phyloP scores from a whole-genome alignment of 805 yeast species.

The Candida andamanensis region DNA sequence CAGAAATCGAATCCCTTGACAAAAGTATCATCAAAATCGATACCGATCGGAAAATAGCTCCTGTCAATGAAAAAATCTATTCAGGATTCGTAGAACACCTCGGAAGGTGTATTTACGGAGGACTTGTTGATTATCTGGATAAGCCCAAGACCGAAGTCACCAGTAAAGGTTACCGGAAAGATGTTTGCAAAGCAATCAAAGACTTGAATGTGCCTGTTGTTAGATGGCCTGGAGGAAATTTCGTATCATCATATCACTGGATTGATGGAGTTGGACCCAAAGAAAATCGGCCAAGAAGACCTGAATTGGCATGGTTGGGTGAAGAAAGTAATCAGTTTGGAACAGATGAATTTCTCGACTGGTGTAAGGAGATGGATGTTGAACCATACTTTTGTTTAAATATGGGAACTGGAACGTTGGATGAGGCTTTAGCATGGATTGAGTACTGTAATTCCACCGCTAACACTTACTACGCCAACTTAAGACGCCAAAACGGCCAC shows the following conservation, averaged over 20 bases:
- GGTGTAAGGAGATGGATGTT: conserved; percentile 23
- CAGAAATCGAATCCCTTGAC: conserved; percentile 8
- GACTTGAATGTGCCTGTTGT: conserved; percentile 28
- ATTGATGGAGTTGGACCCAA: conserved; percentile 28
- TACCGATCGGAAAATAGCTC: conserved; percentile 17
- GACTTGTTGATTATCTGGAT: conserved; percentile 23
- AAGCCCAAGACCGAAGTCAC: conserved; percentile 14
- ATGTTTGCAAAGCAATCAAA: conserved; percentile 24
- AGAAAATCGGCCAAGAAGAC: conserved; percentile 23
- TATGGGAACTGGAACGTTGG: conserved; percentile 33
- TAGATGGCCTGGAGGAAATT: conserved; percentile 34
- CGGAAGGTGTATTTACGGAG: conserved; percentile 33
- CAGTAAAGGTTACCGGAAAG: conserved; percentile 21
- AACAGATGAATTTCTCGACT: conserved; percentile 30
- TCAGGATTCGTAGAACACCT: conserved; percentile 33
- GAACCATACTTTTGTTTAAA: conserved; percentile 30
- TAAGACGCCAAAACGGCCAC: conserved; percentile 28
- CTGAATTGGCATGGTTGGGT: conserved; percentile 30
- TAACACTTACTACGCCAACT: conserved; percentile 28
- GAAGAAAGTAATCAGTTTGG: conserved; percentile 28
- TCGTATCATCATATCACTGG: conserved; percentile 31
- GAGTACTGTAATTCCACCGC: conserved; percentile 27
- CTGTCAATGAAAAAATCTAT: conserved; percentile 22
- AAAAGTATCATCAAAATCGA: conserved; percentile 21
- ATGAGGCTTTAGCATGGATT: conserved; percentile 30